A percentile compares a stretch with the other conserved stretches of the same genome.
These are phyloP conservation scores for Candida hungchunana DNA, from an alignment of 805 yeast genomes.

Conservation along the genomic window DNA sequence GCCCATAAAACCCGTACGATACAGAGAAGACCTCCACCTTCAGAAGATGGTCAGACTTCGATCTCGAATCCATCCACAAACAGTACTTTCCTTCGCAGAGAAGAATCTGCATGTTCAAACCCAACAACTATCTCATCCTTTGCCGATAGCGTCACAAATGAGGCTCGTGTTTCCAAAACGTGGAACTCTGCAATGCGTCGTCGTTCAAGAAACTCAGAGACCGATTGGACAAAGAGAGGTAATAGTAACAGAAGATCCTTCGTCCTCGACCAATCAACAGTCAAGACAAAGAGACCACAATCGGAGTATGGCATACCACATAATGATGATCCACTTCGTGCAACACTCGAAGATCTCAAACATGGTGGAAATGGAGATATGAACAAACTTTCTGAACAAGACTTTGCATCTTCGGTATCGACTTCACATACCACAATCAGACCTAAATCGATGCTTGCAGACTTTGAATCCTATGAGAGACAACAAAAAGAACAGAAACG, in stretches of 20 bases:
- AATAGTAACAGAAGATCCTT: constrained; percentile 18
- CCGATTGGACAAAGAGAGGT: constrained; percentile 16
- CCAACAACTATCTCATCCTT: constrained; percentile 29
- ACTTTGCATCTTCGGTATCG: constrained; percentile 18
- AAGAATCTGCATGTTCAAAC: constrained; percentile 25
- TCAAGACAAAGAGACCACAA: constrained; percentile 4
- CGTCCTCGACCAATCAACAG: too few relatives aligned
- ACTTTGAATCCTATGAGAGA: constrained; percentile 11
- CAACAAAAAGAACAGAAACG: constrained; percentile 15
- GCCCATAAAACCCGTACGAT: constrained; percentile 7
- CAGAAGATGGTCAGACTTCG: constrained; percentile 28
- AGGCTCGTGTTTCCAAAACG: constrained; percentile 22
- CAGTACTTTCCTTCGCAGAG: constrained; percentile 18
- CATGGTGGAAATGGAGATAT: constrained; percentile 40
- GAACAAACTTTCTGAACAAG: constrained; percentile 29
- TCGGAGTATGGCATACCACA: constrained; percentile 14
- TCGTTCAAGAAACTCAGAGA: constrained; percentile 24
- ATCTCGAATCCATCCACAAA: constrained; percentile 26
- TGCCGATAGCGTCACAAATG: constrained; percentile 22
- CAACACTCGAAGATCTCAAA: constrained; percentile 44
- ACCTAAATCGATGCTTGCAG: constrained; percentile 27
- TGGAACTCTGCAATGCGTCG: constrained; percentile 30
- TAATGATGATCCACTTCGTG: constrained; percentile 45
- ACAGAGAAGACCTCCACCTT: constrained; percentile 28
- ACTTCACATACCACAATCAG: constrained; percentile 22